Conservation (phyloP, 148 eudicot species). For the Heliamphora exappendiculata region DNA sequence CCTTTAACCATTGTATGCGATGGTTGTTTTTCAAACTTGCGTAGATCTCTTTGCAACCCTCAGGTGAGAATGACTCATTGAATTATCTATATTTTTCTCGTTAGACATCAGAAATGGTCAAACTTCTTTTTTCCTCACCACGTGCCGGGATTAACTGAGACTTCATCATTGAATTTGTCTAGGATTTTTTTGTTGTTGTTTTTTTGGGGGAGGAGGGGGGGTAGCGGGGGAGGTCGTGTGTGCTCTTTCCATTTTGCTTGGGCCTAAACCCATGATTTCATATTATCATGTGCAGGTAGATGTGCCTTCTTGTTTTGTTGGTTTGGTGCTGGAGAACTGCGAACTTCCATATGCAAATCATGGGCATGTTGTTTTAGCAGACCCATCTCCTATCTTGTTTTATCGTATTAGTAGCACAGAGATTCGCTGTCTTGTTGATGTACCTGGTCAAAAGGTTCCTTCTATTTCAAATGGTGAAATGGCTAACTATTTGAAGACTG, state of each 20-base stretch:
- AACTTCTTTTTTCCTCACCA: neutral
- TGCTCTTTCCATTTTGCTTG: neutral
- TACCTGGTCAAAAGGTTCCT: slow-evolving; percentile 86
- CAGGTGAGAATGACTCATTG: slow-evolving; percentile 33
- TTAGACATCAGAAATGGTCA: neutral
- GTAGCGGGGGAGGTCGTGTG: no score
- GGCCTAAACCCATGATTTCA: slow-evolving; percentile 5
- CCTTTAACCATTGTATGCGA: slow-evolving; percentile 87
- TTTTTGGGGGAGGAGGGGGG: neutral
- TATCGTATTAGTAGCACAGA: slow-evolving; percentile 79
- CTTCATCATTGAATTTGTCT: neutral
- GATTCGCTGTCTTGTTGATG: slow-evolving; percentile 75
- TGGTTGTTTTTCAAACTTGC: slow-evolving; percentile 86
- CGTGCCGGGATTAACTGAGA: neutral
- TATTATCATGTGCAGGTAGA: slow-evolving; percentile 47
- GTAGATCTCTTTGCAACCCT: slow-evolving; percentile 69
- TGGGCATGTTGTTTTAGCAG: slow-evolving; percentile 72
- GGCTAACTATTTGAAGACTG: slow-evolving; percentile 66
- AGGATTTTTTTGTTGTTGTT: neutral
- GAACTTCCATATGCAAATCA: slow-evolving; percentile 67
- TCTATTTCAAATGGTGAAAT: slow-evolving; percentile 71
- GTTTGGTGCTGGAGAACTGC: slow-evolving; percentile 31
- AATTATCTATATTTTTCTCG: neutral
- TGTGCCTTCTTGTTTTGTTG: slow-evolving; percentile 81
- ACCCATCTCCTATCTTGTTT: slow-evolving; percentile 72